phyloP scores from a whole-genome alignment of 2,329 filamentous ascomycete species.

The Pseudogymnoascus verrucosus region DNA sequence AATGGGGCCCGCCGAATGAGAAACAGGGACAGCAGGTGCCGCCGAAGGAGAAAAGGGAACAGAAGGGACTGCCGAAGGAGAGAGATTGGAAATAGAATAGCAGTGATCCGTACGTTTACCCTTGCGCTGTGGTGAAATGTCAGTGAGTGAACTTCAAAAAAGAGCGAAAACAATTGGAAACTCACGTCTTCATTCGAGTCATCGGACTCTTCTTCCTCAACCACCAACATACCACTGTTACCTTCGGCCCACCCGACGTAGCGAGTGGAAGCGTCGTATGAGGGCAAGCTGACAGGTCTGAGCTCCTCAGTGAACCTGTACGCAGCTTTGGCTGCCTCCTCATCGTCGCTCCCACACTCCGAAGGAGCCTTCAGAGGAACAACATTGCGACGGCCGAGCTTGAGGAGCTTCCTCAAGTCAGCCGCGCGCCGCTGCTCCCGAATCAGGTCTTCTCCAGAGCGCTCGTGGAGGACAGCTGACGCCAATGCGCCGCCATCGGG shows the following conservation, averaged over 20 bases:
- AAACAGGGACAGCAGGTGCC: not conserved
- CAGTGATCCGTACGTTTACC: not conserved
- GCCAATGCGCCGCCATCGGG: not conserved
- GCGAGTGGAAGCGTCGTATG: not conserved
- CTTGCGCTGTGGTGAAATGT: not conserved
- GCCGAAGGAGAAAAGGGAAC: not conserved
- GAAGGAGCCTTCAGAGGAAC: not conserved
- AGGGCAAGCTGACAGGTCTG: not conserved
- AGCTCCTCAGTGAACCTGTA: conserved; percentile 2
- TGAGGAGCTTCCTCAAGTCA: not conserved
- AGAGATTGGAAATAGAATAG: not conserved
- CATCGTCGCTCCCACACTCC: conserved; percentile 2
- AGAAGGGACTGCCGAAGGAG: not conserved
- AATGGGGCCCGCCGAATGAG: not conserved
- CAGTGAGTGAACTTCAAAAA: not conserved
- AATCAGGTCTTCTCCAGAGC: not conserved
- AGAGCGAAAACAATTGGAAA: not conserved
- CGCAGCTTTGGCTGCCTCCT: conserved; percentile 5
- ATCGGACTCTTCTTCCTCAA: not conserved
- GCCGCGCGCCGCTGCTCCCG: not conserved
- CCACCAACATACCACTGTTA: not conserved
- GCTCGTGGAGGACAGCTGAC: conserved; percentile 1
- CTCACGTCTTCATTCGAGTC: not conserved
- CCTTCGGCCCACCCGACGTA: not conserved
- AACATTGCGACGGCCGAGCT: not conserved